Evolutionary conservation across 2,329 filamentous ascomycete genomes (phyloP), one percentile per base, ranked within the genome.

Genomic region (Daldinia sp.): DNA sequence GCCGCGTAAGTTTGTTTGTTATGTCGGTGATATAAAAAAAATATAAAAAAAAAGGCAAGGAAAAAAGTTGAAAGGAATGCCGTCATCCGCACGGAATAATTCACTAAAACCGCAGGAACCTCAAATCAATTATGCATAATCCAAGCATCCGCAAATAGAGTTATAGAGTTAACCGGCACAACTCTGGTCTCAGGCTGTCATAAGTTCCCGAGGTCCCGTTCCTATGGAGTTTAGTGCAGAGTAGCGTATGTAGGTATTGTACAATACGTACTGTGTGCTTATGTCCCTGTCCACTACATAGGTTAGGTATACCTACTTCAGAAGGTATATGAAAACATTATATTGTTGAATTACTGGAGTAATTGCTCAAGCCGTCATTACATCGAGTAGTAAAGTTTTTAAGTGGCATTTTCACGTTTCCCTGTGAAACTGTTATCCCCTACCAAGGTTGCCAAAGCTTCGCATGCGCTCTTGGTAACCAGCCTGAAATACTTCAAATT

Each of bases 71-170:
- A 3, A 25, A 63, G 25, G 55, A 65, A 65, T 67, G 64, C 64
- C 67, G 67, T 69, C 67, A 69, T 69, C 61, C 54, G 43, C 25
- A 53, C 59, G 45, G 59, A 59, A 49, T 41, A 29, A 60, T 57
- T 57, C 39, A 47, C 43, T 60, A 57, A 61, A 37, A 45, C 63
- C 35, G 47, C 43, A 52, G 23, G 37, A 32, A 27, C 45, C 17
- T 32, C 11, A 27, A 11, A 30, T 30, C 7, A 23, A 21, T 45
- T 45, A 45, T 45, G 39, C 39, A 45, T 45, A 21, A 45, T 30
- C 15, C 9, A 48, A 17, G 45, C 19, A 48, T 11, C 19, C 30
- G 25, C 41, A 9, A 1, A 17, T 25, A 7, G 11, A 32, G 11
- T 32, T 32, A 32, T 11, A 47, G 7, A 47, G 41, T 41, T 45